Base-by-base conservation (phyloP, 768 basidiomycete genomes). In the Boletus tylopilopsis region DNA sequence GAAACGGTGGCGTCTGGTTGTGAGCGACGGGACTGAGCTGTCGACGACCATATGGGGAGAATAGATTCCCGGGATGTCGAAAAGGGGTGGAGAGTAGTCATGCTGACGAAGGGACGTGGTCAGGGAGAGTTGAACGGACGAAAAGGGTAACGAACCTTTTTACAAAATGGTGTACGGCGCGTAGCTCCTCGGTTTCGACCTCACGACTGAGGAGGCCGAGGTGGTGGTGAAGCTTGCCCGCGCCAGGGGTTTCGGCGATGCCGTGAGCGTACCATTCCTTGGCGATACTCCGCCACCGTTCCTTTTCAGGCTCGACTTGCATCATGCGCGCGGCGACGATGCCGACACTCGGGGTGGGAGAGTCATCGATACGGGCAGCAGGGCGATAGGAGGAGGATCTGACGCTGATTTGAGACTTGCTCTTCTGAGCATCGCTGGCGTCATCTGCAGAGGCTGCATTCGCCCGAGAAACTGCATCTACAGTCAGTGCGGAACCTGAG, bases 191-290 rank as follows among this genome's bases (percentile, higher is more conserved):
- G 2, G 78, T 79, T 53, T 87, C 85, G 19, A 80, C 82, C 64
- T 95, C 93, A 22, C 90, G 78, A 58, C 87, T 87, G 37, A 99
- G 76, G 54, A 95, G 66, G 3, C 94, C 96, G 13, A 99, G 70
- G 61, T 97, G 92, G 63, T 97, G 94, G 66, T 98, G 96, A 34
- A 99, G 71, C 62, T 94, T 85, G 3, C 96, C 96, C 5, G 85
- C 84, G n/a, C 94, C 94, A 1, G 96, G 96, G 40, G 87, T 89
- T 58, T 91, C 90, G 7, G 82, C 80, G 29, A 99, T 73, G 0
- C 94, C 94, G 32, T 81, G 76, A 16, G 81, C 85, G 66, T 95
- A 99, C 96, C 96, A 99, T 24, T 94, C 91, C 56, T 85, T 73
- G 4, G 95, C 94, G 37, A 93, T 88, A 29, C 76, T 76, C 32